Evolutionary conservation across 805 yeast species (phyloP).

Genomic region (Starmerella asiatica): DNA sequence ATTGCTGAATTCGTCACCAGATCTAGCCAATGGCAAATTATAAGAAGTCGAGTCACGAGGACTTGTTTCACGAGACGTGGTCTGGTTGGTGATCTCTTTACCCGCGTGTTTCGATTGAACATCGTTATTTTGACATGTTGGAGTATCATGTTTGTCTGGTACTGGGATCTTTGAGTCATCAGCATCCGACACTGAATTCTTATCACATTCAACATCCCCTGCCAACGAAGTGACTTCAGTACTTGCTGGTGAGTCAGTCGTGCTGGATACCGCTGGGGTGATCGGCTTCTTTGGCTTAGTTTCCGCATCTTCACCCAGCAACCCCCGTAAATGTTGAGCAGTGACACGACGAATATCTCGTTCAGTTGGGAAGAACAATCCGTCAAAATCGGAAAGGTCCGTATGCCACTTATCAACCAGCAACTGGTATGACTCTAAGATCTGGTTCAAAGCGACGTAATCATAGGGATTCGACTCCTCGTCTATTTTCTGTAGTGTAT

Average conservation of each 20-base stretch:
- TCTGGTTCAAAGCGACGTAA: conserved; percentile 55
- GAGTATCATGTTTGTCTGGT: too few species aligned
- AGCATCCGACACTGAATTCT: too few species aligned
- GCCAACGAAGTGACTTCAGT: background rate
- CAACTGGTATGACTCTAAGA: conserved; percentile 61
- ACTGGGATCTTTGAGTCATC: background rate
- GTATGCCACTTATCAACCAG: conserved; percentile 76
- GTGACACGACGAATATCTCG: conserved; percentile 85
- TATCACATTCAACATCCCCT: background rate
- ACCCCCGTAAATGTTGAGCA: conserved; percentile 65
- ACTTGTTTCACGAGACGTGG: background rate
- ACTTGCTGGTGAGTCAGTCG: background rate
- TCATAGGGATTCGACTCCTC: conserved; percentile 45
- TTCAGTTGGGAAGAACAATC: conserved; percentile 71
- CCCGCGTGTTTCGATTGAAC: background rate
- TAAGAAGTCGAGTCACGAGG: too few species aligned
- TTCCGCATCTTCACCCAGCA: conserved; percentile 31
- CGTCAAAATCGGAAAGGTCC: conserved; percentile 70
- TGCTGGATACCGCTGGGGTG: too few species aligned
- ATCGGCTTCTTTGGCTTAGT: background rate
- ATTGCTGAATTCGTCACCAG: too few species aligned
- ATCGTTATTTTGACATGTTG: too few species aligned
- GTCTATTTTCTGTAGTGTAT: conserved; percentile 41
- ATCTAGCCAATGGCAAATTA: too few species aligned
- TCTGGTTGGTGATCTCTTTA: background rate